Evolutionary conservation across 257 asterid genomes (phyloP).

Genomic region (Knoxia roxburghii): DNA sequence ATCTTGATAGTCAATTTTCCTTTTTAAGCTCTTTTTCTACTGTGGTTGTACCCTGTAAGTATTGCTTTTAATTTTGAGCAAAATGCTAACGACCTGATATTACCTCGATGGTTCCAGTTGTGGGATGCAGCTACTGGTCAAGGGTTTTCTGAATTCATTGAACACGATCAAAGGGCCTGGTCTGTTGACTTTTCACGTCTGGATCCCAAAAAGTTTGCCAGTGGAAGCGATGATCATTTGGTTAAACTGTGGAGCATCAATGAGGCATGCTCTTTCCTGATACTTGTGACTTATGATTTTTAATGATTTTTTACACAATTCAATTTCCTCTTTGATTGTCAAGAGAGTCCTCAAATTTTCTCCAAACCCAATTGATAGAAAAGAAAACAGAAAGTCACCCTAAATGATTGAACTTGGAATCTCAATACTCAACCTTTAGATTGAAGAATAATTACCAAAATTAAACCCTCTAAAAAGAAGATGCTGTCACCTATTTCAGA

Average conservation of each 20-base stretch:
- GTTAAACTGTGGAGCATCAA: conserved; percentile 93
- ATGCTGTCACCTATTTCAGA: not conserved
- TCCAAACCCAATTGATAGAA: not conserved
- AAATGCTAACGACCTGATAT: conserved; percentile 17
- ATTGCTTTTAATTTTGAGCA: conserved; percentile 11
- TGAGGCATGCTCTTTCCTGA: conserved; percentile 43
- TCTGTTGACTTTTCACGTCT: conserved; percentile 83
- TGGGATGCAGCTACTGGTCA: conserved; percentile 96
- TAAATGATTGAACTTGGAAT: too few species aligned
- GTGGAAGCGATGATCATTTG: conserved; percentile 90
- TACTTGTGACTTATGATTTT: conserved; percentile 16
- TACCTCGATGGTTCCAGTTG: conserved; percentile 48
- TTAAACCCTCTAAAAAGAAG: not conserved
- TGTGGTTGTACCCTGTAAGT: conserved; percentile 2
- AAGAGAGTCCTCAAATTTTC: not conserved
- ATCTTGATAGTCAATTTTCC: not conserved
- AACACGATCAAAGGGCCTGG: conserved; percentile 92
- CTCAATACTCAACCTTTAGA: not conserved
- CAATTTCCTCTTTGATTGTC: not conserved
- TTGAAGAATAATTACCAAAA: not conserved
- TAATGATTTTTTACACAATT: not conserved
- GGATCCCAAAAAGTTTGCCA: conserved; percentile 75
- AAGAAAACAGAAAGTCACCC: not conserved
- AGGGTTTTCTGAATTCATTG: conserved; percentile 46
- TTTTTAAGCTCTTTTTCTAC: not conserved